Conservation (phyloP, 2,329 filamentous ascomycete species). For the Alternaria sp. region DNA sequence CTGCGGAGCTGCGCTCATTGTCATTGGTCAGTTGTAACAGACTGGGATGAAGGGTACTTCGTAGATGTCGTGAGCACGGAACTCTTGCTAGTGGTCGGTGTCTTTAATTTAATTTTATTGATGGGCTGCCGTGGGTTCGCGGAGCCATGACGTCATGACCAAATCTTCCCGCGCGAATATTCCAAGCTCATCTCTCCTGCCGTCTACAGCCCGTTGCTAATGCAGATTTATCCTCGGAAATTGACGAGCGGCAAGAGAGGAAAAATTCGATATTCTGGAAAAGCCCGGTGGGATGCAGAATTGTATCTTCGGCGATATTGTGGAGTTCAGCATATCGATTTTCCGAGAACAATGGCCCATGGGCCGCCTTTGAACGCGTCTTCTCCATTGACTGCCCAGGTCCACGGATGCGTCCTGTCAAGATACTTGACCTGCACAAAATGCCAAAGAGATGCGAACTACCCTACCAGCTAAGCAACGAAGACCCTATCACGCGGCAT, state of each 20-base stretch:
- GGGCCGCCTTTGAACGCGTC: neutral
- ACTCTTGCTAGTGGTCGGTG: neutral
- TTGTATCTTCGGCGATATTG: neutral
- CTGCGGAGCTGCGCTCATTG: slow-evolving; percentile 3
- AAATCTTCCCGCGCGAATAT: neutral
- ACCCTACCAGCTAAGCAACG: neutral
- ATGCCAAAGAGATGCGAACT: neutral
- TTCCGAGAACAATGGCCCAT: neutral
- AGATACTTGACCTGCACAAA: neutral
- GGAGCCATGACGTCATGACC: neutral
- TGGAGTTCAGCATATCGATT: neutral
- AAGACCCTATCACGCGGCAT: neutral
- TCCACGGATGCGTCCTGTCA: neutral
- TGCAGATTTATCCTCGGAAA: neutral
- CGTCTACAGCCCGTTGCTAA: neutral
- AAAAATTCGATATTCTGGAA: neutral
- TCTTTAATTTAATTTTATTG: neutral
- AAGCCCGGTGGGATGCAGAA: neutral
- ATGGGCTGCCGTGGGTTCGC: neutral
- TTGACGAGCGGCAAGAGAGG: neutral
- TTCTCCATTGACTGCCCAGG: neutral
- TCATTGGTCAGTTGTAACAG: neutral
- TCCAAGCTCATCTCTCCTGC: neutral
- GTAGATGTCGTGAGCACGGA: neutral
- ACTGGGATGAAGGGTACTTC: neutral